phyloP scores from a whole-genome alignment of 306 rosid genomes.

The Pueraria montana region DNA sequence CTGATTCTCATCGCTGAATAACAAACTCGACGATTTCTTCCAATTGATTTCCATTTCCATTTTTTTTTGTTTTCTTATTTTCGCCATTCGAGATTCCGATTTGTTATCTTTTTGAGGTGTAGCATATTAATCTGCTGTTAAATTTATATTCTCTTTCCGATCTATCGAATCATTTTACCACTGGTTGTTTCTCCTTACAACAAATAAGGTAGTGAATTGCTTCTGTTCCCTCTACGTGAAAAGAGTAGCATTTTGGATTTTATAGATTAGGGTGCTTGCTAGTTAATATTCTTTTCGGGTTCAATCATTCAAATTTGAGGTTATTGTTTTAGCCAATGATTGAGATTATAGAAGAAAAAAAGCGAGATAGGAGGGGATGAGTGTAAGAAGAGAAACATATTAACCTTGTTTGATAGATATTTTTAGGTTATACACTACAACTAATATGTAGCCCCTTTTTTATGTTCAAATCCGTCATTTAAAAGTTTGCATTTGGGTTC shows the following conservation, averaged over 20 bases:
- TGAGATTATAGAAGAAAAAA: not conserved
- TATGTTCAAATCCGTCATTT: constrained; percentile 3
- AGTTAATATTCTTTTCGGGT: not conserved
- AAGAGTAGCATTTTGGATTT: not conserved
- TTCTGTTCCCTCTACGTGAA: not conserved
- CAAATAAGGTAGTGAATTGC: constrained; percentile 8
- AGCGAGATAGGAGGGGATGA: not conserved
- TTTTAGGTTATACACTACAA: not conserved
- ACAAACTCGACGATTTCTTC: not conserved
- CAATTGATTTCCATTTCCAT: not conserved
- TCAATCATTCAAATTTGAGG: constrained; percentile 13
- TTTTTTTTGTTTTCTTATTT: not conserved
- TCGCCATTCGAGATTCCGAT: constrained; percentile 27
- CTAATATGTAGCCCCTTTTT: not conserved
- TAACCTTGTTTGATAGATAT: not conserved
- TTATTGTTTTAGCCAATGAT: constrained; percentile 31
- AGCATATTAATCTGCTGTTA: constrained; percentile 21
- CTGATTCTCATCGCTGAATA: not conserved
- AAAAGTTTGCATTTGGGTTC: not conserved
- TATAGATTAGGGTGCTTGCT: not conserved
- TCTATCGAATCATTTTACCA: constrained; percentile 40
- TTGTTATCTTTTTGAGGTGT: not conserved
- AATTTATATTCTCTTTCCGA: constrained; percentile 5
- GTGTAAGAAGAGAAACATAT: too few species aligned
- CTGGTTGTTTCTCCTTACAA: not conserved